Base-by-base conservation (phyloP, 805 yeast species). In the Pichia manshurica region DNA sequence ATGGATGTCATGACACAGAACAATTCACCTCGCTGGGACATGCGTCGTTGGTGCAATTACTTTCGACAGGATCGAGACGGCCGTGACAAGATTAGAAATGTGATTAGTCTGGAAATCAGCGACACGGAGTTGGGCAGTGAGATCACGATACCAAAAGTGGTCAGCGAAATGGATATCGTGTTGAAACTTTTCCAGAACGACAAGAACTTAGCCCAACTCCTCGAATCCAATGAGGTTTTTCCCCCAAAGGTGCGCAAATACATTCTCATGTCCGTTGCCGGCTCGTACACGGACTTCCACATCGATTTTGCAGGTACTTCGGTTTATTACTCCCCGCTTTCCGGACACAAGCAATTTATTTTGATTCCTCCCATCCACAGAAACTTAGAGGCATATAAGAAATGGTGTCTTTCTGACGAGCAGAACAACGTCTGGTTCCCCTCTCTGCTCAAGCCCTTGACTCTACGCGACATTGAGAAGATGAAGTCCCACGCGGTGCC, bases 281-380 rank as follows among this genome's bases (percentile, higher is more conserved):
- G 82, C 50, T 80, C 93, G 2, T 89, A 77, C 61, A 89, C 96
- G 0, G 97, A 89, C 61, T 89, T 88, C 65, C 97, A 89, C 63
- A 71, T 89, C 38, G 97, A 89, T 63, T 89, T 89, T 63, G 93
- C 95, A 2, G 97, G 96, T 0, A 86, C 96, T 0, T 84, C 93
- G 1, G 97, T 89, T 5, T 89, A 87, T 61, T 89, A 89, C 64
- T 87, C 91, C 2, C 80, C 89, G 3, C 65, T 89, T 15, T 67
- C 73, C n/a, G 97, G 97, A 1, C 56, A 67, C 3, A 89, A 89
- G 58, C 74, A 79, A 29, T 89, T 89, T 58, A 63, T 88, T 41
- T 77, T 89, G 74, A 79, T 74, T 56, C 96, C 95, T 0, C 96
- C 96, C 2, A 79, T 95, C 0, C 61, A 66, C 2, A 55, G 63